phyloP scores from a whole-genome alignment of 768 basidiomycete genomes.

The Sarcodon aspratus region DNA sequence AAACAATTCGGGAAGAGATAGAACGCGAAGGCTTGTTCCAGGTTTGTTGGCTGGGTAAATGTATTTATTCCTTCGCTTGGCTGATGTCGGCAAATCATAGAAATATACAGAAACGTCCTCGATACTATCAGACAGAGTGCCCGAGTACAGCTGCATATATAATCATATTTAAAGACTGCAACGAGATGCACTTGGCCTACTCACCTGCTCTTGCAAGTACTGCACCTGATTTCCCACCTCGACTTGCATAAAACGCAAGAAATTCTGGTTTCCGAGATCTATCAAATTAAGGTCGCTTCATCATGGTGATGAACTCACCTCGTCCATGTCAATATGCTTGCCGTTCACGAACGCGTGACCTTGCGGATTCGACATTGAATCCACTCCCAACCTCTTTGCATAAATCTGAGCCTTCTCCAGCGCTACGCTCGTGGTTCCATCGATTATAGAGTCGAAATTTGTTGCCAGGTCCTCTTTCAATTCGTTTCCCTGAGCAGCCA shows the following conservation, averaged over 20 bases:
- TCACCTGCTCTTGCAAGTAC: slow-evolving; percentile 65
- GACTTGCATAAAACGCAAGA: slow-evolving; percentile 48
- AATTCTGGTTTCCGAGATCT: slow-evolving; percentile 32
- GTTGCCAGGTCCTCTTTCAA: slow-evolving; percentile 6
- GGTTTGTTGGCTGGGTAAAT: slow-evolving; percentile 45
- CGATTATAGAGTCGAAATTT: slow-evolving; percentile 30
- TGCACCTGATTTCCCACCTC: slow-evolving; percentile 50
- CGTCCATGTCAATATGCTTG: slow-evolving; percentile 57
- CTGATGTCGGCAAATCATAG: slow-evolving; percentile 76
- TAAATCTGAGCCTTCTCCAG: slow-evolving; percentile 42
- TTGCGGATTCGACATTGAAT: slow-evolving; percentile 19
- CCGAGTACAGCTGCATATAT: slow-evolving; percentile 37
- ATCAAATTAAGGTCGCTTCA: neutral
- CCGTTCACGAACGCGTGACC: slow-evolving; percentile 88
- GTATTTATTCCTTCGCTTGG: slow-evolving; percentile 60
- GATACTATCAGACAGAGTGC: slow-evolving; percentile 41
- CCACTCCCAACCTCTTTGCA: slow-evolving; percentile 43
- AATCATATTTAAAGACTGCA: slow-evolving; percentile 11
- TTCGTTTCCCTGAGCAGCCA: slow-evolving; percentile 20
- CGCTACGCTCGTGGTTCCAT: slow-evolving; percentile 16
- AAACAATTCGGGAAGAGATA: slow-evolving; percentile 47
- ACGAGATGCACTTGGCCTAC: slow-evolving; percentile 7
- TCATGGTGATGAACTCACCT: slow-evolving; percentile 33
- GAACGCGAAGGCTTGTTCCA: slow-evolving; percentile 32
- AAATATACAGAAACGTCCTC: slow-evolving; percentile 63